Conservation (phyloP, 179 eudicot genomes). For the Monotropa hypopitys region DNA sequence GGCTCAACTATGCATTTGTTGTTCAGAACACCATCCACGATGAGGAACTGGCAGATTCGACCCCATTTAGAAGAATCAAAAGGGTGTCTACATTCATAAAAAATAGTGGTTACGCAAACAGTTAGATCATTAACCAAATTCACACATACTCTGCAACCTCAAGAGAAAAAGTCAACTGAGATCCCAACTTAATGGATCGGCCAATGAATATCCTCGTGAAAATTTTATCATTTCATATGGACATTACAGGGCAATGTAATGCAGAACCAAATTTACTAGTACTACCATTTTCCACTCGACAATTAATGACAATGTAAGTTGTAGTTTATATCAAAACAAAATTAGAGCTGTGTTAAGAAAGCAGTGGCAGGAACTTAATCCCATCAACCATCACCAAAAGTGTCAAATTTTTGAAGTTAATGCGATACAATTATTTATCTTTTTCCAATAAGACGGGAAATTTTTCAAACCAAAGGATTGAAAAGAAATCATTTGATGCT, state of each 20-base stretch:
- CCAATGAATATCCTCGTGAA: neutral
- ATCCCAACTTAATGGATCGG: neutral
- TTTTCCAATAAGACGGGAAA: neutral
- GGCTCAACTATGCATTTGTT: slow-evolving; percentile 65
- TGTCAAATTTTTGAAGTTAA: neutral
- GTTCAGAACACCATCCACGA: slow-evolving; percentile 42
- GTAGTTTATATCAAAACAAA: neutral
- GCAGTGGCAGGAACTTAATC: neutral
- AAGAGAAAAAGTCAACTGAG: neutral
- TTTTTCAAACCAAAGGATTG: neutral
- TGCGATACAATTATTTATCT: neutral
- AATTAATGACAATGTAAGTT: neutral
- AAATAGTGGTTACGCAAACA: slow-evolving; percentile 5
- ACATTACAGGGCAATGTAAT: neutral
- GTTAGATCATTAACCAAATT: slow-evolving; percentile 2
- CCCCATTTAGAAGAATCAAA: slow-evolving; percentile 99
- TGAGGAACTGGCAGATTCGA: slow-evolving; percentile 70
- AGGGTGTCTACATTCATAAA: slow-evolving; percentile 60
- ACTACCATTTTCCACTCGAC: neutral
- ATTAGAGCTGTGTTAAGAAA: neutral
- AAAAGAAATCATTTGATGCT: neutral
- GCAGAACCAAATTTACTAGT: too few relatives aligned
- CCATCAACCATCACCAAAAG: slow-evolving; percentile 1
- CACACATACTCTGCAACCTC: neutral
- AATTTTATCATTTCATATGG: neutral